Percentiles rank a stretch among this genome's conserved stretches.
Conservation (phyloP, 129 eudicot species). For the Glebionis coronaria region DNA sequence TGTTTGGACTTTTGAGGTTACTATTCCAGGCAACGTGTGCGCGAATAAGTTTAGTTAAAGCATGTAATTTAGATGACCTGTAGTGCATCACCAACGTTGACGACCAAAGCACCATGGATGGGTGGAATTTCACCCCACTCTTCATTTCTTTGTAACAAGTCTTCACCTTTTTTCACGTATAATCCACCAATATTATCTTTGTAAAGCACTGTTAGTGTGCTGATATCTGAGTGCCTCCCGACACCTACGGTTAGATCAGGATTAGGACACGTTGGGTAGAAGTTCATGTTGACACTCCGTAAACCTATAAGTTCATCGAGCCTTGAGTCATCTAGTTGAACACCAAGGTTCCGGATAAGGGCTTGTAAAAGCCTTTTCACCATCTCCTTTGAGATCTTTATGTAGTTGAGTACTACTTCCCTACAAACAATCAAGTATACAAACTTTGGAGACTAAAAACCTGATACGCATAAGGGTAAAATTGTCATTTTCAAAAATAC, state of each 20-base stretch:
- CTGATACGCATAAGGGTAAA: background rate
- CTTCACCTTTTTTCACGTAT: too few species aligned
- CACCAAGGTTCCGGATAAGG: slow-evolving; percentile 33
- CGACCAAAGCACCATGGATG: too few species aligned
- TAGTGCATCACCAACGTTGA: too few species aligned
- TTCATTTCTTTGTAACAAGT: background rate
- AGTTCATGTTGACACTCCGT: slow-evolving; percentile 41
- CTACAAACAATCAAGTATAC: slow-evolving; percentile 22
- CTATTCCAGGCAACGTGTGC: background rate
- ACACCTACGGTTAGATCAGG: slow-evolving; percentile 57
- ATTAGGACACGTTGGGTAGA: slow-evolving; percentile 45
- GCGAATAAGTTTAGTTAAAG: too few species aligned
- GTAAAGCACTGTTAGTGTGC: slow-evolving; percentile 38
- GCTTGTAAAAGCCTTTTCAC: slow-evolving; percentile 27
- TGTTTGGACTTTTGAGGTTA: too few species aligned
- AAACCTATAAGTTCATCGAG: slow-evolving; percentile 28
- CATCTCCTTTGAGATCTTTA: slow-evolving; percentile 30
- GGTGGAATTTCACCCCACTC: slow-evolving; percentile 55
- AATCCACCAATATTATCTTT: slow-evolving; percentile 56
- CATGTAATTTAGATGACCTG: too few species aligned
- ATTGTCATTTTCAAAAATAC: too few species aligned
- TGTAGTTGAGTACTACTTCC: slow-evolving; percentile 34
- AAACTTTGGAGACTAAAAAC: background rate
- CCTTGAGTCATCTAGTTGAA: slow-evolving; percentile 25
- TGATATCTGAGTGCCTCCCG: slow-evolving; percentile 46